Percentiles rank a stretch among this genome's conserved stretches.
Evolutionary conservation across 2,329 filamentous ascomycete genomes (phyloP).

Genomic region (Pezicula radicicola): DNA sequence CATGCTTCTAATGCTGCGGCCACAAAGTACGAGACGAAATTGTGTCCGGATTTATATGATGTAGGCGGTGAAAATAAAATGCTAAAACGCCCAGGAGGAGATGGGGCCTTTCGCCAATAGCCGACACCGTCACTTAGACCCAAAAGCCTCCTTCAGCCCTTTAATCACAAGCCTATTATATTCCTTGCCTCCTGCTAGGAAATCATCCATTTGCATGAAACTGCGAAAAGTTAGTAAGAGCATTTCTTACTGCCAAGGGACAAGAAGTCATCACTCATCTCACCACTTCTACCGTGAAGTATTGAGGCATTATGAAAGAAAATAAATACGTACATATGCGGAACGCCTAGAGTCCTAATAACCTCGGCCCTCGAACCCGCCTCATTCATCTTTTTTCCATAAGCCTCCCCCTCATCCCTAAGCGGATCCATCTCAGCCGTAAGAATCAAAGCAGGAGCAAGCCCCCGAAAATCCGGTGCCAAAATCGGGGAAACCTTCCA

Average conservation of each 20-base stretch:
- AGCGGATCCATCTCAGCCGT: slow-evolving; percentile 33
- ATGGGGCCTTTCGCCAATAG: no score
- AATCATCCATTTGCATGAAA: slow-evolving; percentile 18
- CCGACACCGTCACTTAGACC: neutral
- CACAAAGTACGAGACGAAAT: no score
- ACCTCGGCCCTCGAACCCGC: slow-evolving; percentile 11
- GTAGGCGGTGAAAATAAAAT: no score
- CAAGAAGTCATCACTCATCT: no score
- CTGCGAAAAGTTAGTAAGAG: no score
- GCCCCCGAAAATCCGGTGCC: slow-evolving; percentile 22
- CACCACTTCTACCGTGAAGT: no score
- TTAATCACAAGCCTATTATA: slow-evolving; percentile 14
- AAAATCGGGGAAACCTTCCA: slow-evolving; percentile 22
- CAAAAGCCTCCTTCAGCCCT: slow-evolving; percentile 7
- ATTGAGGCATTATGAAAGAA: no score
- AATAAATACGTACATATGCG: slow-evolving; percentile 4
- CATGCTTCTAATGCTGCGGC: no score
- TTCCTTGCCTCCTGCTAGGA: slow-evolving; percentile 13
- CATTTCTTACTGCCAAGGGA: no score
- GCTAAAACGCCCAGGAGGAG: no score
- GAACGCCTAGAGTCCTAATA: slow-evolving; percentile 12
- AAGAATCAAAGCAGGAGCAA: slow-evolving; percentile 29
- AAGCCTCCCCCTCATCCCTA: slow-evolving; percentile 31
- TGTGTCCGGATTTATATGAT: no score
- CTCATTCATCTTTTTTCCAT: slow-evolving; percentile 13